Conservation (phyloP, 163 green algal species). For the Volvox carteri region DNA sequence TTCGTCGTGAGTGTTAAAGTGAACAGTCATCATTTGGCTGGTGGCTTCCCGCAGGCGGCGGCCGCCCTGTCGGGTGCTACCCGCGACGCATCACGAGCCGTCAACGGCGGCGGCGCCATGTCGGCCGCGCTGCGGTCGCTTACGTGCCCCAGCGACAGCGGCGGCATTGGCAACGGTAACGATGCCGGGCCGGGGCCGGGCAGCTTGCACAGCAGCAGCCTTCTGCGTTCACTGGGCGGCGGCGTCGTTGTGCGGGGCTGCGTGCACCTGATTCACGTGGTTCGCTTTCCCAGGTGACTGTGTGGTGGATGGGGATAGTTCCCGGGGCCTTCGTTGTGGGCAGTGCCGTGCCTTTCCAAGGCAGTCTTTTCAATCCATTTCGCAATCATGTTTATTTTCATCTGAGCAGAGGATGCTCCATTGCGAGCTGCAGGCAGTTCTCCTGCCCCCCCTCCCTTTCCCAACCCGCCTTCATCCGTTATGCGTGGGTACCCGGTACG, state of each 20-base stretch:
- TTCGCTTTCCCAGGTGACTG: slow-evolving; percentile 23
- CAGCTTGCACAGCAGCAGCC: neutral
- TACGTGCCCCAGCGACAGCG: no score
- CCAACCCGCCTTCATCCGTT: no score
- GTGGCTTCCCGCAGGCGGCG: neutral
- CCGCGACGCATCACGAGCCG: neutral
- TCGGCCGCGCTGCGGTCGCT: neutral
- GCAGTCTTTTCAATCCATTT: no score
- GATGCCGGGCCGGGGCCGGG: neutral
- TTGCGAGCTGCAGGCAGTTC: no score
- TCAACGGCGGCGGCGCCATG: neutral
- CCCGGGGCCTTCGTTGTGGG: no score
- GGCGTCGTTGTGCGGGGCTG: slow-evolving; percentile 31
- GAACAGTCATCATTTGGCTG: neutral
- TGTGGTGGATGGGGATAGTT: no score
- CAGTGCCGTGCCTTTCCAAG: no score
- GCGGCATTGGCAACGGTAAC: neutral
- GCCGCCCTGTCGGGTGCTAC: slow-evolving; percentile 1
- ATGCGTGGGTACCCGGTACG: no score
- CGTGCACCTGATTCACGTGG: slow-evolving; percentile 26
- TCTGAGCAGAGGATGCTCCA: no score
- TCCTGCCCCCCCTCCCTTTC: no score
- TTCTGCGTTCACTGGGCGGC: neutral
- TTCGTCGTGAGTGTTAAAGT: slow-evolving; percentile 35
- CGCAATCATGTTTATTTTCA: no score